phyloP scores from a whole-genome alignment of 2,329 filamentous ascomycete genomes.

The Septoria petroselini region DNA sequence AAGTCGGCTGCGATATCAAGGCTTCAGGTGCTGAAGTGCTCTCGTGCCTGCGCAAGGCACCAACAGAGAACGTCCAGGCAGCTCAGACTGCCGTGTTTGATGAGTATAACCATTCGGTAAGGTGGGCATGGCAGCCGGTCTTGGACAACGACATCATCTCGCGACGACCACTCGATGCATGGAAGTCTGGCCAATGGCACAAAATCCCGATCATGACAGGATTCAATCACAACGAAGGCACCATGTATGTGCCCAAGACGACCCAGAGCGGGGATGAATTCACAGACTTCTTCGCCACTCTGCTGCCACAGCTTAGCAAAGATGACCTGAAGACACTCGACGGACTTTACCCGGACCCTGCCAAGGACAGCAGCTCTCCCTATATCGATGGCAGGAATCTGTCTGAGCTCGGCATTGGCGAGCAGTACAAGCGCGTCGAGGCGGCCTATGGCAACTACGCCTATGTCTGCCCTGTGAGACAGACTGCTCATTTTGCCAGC shows the following conservation, averaged over 20 bases:
- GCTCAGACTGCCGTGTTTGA: conserved; percentile 47
- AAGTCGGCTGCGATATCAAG: conserved; percentile 37
- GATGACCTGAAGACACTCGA: conserved; percentile 56
- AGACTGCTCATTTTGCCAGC: conserved; percentile 52
- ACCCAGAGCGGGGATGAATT: conserved; percentile 54
- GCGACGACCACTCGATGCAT: conserved; percentile 58
- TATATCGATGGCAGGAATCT: conserved; percentile 41
- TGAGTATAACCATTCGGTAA: conserved; percentile 47
- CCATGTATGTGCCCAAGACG: conserved; percentile 57
- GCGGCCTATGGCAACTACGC: conserved; percentile 63
- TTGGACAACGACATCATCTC: conserved; percentile 62
- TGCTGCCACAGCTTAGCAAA: conserved; percentile 57
- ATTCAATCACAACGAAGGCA: conserved; percentile 68
- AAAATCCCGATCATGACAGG: conserved; percentile 64
- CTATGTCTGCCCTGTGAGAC: conserved; percentile 62
- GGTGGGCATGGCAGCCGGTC: conserved; percentile 65
- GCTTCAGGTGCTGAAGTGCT: conserved; percentile 38
- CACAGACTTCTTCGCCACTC: conserved; percentile 56
- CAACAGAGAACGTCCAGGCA: conserved; percentile 38
- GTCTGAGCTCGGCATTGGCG: conserved; percentile 43
- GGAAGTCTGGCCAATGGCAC: conserved; percentile 53
- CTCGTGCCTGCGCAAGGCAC: conserved; percentile 43
- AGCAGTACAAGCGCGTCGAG: conserved; percentile 58
- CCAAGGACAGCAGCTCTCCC: conserved; percentile 39
- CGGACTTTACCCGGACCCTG: conserved; percentile 62